phyloP scores from a whole-genome alignment of 768 basidiomycete genomes.

The Artomyces pyxidatus region DNA sequence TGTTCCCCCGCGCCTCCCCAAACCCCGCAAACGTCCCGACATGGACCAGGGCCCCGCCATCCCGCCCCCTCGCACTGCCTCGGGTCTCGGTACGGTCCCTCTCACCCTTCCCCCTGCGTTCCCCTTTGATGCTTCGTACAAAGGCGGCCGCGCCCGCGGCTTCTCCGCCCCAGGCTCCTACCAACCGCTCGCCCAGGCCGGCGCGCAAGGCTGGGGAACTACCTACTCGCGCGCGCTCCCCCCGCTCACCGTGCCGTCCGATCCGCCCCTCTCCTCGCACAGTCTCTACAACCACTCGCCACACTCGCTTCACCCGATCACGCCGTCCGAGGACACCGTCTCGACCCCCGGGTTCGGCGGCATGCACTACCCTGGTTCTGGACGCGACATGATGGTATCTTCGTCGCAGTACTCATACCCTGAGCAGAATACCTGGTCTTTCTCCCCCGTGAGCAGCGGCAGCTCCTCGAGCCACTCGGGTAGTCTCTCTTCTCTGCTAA shows the following conservation, averaged over 20 bases:
- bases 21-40: conserved; percentile 70
- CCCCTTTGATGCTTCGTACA: conserved; percentile 31
- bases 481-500: conserved; percentile 70
- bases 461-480: conserved; percentile 59
- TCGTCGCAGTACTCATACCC: conserved; percentile 57
- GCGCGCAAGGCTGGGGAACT: conserved; percentile 49
- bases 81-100: conserved; percentile 60
- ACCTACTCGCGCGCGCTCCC: conserved; percentile 53
- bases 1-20: conserved; percentile 87
- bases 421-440: conserved; percentile 51
- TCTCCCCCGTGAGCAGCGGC: conserved; percentile 34
- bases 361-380: conserved; percentile 24
- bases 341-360: conserved; percentile 35
- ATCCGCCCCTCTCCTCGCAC: conserved; percentile 54
- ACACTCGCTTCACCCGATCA: conserved; percentile 58
- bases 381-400: conserved; percentile 30
- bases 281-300: conserved; percentile 54
- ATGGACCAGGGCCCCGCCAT: conserved; percentile 59
- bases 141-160: conserved; percentile 53
- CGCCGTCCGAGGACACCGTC: conserved; percentile 64
- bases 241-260: conserved; percentile 77
- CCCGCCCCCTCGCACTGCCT: conserved; percentile 70
- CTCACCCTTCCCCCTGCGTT: conserved; percentile 51
- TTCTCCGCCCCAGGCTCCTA: conserved; percentile 82
- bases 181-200: conserved; percentile 57